Evolutionary conservation across 331 rosid genomes (phyloP).

Genomic region (Cucumis variabilis): DNA sequence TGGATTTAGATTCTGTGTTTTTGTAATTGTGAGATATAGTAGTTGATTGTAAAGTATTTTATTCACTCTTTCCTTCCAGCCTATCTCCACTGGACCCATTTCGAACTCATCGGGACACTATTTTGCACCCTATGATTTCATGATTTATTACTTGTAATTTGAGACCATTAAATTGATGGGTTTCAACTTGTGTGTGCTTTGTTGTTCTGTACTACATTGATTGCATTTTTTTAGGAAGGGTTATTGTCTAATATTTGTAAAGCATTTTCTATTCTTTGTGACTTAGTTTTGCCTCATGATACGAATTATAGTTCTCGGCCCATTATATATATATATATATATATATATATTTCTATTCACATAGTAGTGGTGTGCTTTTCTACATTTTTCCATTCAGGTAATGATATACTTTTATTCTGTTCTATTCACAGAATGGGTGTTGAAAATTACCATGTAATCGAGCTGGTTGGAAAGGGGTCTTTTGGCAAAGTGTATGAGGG

Average conservation of each 20-base stretch:
- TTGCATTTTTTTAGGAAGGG: background rate
- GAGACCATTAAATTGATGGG: background rate
- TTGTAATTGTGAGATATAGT: too few species aligned
- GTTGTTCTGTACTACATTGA: background rate
- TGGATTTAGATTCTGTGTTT: too few species aligned
- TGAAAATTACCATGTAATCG: constrained; percentile 96
- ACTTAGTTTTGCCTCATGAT: background rate
- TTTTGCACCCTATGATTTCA: background rate
- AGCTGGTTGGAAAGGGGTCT: constrained; percentile 98
- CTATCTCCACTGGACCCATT: background rate
- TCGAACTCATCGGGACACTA: background rate
- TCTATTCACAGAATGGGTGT: constrained; percentile 65
- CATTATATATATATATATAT: background rate
- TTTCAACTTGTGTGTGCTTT: background rate
- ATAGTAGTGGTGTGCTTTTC: too few species aligned
- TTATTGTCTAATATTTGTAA: background rate
- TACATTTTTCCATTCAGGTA: background rate
- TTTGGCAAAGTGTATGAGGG: constrained; percentile 98
- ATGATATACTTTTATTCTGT: background rate
- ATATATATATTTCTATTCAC: background rate
- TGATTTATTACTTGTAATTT: background rate
- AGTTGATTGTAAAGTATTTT: background rate
- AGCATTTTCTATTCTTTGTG: background rate
- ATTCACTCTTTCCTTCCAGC: background rate
- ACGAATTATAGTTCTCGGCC: background rate